Conservation (phyloP, 2,329 filamentous ascomycete species). For the Rhynchosporium secalis region DNA sequence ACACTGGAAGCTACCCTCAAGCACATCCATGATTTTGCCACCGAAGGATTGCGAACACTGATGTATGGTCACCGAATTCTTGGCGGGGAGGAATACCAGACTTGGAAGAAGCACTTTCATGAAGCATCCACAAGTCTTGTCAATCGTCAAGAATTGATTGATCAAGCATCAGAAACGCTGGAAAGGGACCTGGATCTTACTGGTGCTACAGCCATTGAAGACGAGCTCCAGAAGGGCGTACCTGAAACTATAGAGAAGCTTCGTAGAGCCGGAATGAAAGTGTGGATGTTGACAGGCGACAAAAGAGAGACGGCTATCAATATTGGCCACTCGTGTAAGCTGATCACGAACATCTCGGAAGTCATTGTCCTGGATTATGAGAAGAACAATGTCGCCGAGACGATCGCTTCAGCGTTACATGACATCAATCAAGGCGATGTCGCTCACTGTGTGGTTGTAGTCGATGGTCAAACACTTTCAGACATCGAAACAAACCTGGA, state of each 20-base stretch:
- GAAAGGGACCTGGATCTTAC: constrained; percentile 82
- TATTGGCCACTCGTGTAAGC: constrained; percentile 80
- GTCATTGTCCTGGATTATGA: constrained; percentile 71
- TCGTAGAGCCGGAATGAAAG: constrained; percentile 78
- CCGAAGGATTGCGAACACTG: constrained; percentile 81
- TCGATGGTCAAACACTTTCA: constrained; percentile 76
- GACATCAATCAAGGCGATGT: constrained; percentile 25
- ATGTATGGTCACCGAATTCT: constrained; percentile 80
- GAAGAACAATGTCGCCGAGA: constrained; percentile 35
- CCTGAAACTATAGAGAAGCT: constrained; percentile 90
- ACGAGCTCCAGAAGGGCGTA: constrained; percentile 86
- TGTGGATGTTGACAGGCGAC: constrained; percentile 96
- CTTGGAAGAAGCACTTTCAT: constrained; percentile 75
- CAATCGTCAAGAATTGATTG: constrained; percentile 75
- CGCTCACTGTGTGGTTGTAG: constrained; percentile 76
- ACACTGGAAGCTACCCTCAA: constrained; percentile 54
- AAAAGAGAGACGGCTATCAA: constrained; percentile 92
- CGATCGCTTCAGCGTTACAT: constrained; percentile 9
- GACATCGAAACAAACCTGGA: constrained; percentile 66
- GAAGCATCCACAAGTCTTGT: constrained; percentile 81
- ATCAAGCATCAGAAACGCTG: constrained; percentile 76
- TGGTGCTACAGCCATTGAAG: constrained; percentile 89
- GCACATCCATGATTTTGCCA: constrained; percentile 85
- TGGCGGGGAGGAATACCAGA: constrained; percentile 68
- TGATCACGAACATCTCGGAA: constrained; percentile 71